Evolutionary conservation across 2,329 filamentous ascomycete species (phyloP), one percentile per base, ranked within the genome.

Genomic region (Colletotrichum sp.): DNA sequence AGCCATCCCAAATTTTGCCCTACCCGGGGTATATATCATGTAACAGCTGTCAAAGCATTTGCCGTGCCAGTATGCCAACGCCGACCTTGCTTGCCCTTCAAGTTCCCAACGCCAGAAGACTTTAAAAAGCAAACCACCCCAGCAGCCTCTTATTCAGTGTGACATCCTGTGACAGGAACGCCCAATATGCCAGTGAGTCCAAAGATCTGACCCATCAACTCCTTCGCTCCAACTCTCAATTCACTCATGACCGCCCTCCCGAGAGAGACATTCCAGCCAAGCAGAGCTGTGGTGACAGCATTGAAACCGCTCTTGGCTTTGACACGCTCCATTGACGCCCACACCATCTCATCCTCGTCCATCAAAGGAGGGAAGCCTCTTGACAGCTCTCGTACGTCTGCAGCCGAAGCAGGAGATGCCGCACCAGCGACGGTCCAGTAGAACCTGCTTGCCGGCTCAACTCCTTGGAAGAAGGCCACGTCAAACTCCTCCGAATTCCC

Each of bases 401-500:
- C 71, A 13, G 74, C 71, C n/a, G 26, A 70, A 5, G 32, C 48
- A 16, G 38, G 26, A 24, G 56, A 62, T 4, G 10, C 30, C 52
- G 58, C 26, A 16, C 10, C 30, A 26, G 71, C 48, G 3, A 77
- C 58, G 28, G 32, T 68, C 82, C 82, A 83, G 76, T 81, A 83
- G 6, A 83, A 67, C 13, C 73, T 74, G 55, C 80, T 79, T 76
- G 80, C 80, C 0, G 81, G 72, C 65, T 78, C 76, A 1, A 68
- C 26, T 13, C 77, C 80, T 7, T 66, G 24, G 16, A 82, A 78
- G 73, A 84, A 80, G 1, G 77, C 77, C 1, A 30, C 30, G 71
- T 84, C 78, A 56, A 84, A 84, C 1, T 52, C 66, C 1, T 73
- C 63, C 2, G 61, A 56, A 65, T 80, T 75, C n/a, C 63, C 62